A percentile compares a stretch with the other conserved stretches of the same genome.
phyloP scores from a whole-genome alignment of 2,329 filamentous ascomycete species.

The Neospermospora avenae region DNA sequence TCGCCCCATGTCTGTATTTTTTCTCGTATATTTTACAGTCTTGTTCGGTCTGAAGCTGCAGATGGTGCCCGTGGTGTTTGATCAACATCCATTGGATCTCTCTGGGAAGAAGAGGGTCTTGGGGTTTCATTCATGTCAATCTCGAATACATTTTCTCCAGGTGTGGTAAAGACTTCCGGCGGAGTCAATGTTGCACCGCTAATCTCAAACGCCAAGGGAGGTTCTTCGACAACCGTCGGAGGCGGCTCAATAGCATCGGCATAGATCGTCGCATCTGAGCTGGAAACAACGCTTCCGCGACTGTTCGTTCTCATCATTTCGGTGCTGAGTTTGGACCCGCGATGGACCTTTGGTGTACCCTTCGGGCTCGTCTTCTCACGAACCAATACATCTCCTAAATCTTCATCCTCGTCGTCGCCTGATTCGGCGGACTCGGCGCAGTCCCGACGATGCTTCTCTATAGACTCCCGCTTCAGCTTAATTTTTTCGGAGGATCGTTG shows the following conservation, averaged over 20 bases:
- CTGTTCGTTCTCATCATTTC: conserved; percentile 99
- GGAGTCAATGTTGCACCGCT: conserved; percentile 29
- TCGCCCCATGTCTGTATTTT: neutral
- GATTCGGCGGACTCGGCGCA: conserved; percentile 78
- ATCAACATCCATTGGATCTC: conserved; percentile 27
- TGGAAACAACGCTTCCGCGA: conserved; percentile 67
- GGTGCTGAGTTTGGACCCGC: conserved; percentile 85
- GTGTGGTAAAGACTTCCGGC: conserved; percentile 27
- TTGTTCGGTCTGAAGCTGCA: conserved; percentile 14
- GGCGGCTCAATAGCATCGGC: conserved; percentile 29
- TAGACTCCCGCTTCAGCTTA: conserved; percentile 67
- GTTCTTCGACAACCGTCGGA: conserved; percentile 31
- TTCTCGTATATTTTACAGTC: conserved; percentile 12
- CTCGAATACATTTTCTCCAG: conserved; percentile 20
- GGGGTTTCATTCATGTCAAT: conserved; percentile 33
- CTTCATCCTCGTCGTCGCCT: conserved; percentile 93
- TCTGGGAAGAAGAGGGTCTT: conserved; percentile 21
- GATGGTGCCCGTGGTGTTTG: conserved; percentile 31
- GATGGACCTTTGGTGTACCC: conserved; percentile 56
- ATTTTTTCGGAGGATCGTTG: conserved; percentile 72
- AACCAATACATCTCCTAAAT: conserved; percentile 60
- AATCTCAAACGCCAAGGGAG: conserved; percentile 26
- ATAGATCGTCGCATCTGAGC: conserved; percentile 26
- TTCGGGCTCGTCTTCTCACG: conserved; percentile 39
- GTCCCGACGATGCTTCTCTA: conserved; percentile 71